Evolutionary conservation across 768 basidiomycete species (phyloP), one percentile per base, ranked within the genome.

Genomic region (Tricholoma matsutake): DNA sequence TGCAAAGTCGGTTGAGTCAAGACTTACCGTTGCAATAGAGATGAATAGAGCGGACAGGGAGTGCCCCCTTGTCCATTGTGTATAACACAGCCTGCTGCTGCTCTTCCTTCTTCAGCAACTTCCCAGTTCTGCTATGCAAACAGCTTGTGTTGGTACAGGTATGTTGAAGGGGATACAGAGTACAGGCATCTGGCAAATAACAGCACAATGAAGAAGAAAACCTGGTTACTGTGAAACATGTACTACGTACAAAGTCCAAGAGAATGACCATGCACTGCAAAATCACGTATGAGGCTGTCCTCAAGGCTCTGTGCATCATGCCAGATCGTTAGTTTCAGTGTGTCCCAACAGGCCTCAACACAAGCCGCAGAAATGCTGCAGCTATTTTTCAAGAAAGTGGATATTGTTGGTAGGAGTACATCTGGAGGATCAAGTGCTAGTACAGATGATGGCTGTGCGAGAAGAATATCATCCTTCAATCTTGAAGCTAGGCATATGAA

Each of bases 81-180:
- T 25, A 25, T 25, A 25, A 25, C 35, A 25, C 35, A n/a, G 39
- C 39, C 39, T 41, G 39, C 39, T 14, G 16, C 16, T 41, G 39
- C 39, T 41, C 13, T 41, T 62, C 6, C 68, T 57, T 13, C 63
- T 41, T 41, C 39, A 41, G 39, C 39, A 41, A 41, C 39, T 25
- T 25, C 22, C 22, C 22, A 25, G 22, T 25, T 25, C 3, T 25
- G 22, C 22, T 25, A 25, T 3, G 16, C 6, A 7, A 41, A 41
- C 39, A 41, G 39, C 39, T n/a, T 41, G 39, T n/a, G n/a, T 41
- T 41, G 9, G 13, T 18, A n/a, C 39, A 41, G 39, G 39, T 41
- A n/a, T 41, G 13, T 41, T 41, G 39, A 41, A 13, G 39, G 7
- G 39, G 39, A n/a, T 41, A 41, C 39, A 41, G n/a, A 41, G 39